Evolutionary conservation across 495 filamentous ascomycete species (phyloP).

Genomic region (Diplogelasinospora grovesii): DNA sequence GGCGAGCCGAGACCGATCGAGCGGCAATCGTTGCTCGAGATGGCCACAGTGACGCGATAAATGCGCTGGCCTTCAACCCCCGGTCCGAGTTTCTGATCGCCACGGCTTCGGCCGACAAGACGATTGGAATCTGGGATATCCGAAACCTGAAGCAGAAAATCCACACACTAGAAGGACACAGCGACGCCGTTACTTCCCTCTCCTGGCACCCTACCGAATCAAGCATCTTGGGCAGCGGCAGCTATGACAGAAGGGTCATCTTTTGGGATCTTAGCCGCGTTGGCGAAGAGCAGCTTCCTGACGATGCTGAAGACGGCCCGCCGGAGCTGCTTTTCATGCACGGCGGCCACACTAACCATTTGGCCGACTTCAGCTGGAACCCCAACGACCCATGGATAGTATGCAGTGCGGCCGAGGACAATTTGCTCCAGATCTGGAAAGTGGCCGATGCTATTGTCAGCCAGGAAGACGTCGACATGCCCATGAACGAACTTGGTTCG

Average conservation of each 20-base stretch:
- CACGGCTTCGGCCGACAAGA: constrained; percentile 90
- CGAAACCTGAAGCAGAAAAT: constrained; percentile 80
- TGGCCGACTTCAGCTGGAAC: constrained; percentile 98
- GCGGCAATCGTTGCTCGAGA: constrained; percentile 59
- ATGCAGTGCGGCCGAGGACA: constrained; percentile 92
- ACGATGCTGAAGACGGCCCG: constrained; percentile 93
- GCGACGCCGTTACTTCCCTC: constrained; percentile 80
- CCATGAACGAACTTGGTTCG: constrained; percentile 70
- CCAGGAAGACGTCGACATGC: constrained; percentile 70
- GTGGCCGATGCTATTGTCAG: constrained; percentile 85
- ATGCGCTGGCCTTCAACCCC: constrained; percentile 89
- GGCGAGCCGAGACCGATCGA: constrained; percentile 53
- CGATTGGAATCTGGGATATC: constrained; percentile 91
- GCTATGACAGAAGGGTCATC: constrained; percentile 86
- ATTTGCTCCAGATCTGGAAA: constrained; percentile 93
- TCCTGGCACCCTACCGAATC: constrained; percentile 90
- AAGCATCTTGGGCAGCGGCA: constrained; percentile 79
- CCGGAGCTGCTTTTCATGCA: constrained; percentile 99
- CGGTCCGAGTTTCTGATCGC: constrained; percentile 78
- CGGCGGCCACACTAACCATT: constrained; percentile 92
- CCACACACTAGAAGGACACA: constrained; percentile 78
- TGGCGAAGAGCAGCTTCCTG: constrained; percentile 89
- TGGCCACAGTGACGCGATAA: constrained; percentile 84
- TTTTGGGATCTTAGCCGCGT: constrained; percentile 93
- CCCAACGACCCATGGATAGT: constrained; percentile 92